Evolutionary conservation across 371 early-diverging fungal species (phyloP).

Genomic region (Homolaphlyctis polyrhiza): DNA sequence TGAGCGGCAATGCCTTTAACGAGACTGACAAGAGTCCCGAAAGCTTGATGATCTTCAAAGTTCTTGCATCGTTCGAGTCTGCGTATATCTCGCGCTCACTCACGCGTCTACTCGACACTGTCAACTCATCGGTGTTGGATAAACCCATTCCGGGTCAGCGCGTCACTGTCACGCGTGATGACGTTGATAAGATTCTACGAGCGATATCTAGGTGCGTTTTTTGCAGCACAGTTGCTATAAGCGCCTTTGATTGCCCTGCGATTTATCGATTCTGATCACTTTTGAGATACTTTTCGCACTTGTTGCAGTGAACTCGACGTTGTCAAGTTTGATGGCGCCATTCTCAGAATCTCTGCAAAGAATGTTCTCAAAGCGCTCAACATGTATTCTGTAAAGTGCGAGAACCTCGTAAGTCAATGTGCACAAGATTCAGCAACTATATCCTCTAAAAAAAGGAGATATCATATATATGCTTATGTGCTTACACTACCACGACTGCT

Average conservation of each 20-base stretch:
- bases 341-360: constrained; percentile 45
- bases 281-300: too few species aligned
- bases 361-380: constrained; percentile 53
- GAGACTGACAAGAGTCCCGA: constrained; percentile 46
- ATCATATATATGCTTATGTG: constrained; percentile 11
- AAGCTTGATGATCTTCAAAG: constrained; percentile 59
- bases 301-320: constrained; percentile 53
- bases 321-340: constrained; percentile 53
- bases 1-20: constrained; percentile 32
- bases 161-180: constrained; percentile 30
- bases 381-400: constrained; percentile 51
- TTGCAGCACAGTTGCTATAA: not conserved
- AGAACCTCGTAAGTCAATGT: constrained; percentile 37
- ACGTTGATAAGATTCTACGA: constrained; percentile 48
- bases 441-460: too few species aligned
- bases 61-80: constrained; percentile 62
- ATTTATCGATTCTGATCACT: not conserved
- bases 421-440: constrained; percentile 10
- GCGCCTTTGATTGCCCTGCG: not conserved
- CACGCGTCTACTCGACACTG: constrained; percentile 55
- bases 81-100: constrained; percentile 62
- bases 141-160: constrained; percentile 30
- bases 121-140: constrained; percentile 55
- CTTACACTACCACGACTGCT: not conserved
- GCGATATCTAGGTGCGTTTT: constrained; percentile 51